These are phyloP conservation scores for Trifolium fragiferum DNA, from an alignment of 306 rosid genomes.

Conservation along the genomic window DNA sequence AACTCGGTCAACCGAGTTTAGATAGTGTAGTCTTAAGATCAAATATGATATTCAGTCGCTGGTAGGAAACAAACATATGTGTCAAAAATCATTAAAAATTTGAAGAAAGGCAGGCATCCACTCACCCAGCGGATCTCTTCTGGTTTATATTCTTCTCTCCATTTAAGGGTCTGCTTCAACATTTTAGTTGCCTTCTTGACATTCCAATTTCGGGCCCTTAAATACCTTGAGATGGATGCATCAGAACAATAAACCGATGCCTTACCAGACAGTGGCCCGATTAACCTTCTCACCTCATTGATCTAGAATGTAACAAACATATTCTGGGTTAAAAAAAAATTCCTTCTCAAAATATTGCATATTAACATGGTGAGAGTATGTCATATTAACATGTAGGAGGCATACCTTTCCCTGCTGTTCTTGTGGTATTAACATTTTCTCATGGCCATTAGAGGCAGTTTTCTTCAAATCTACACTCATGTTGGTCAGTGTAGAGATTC, in stretches of 20 bases:
- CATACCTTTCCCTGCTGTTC: conserved; percentile 80
- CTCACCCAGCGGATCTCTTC: conserved; percentile 93
- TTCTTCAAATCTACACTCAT: conserved; percentile 66
- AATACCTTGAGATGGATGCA: conserved; percentile 71
- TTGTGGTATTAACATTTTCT: conserved; percentile 47
- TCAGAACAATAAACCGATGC: conserved; percentile 76
- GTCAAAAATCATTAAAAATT: conserved; percentile 20
- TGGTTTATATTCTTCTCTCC: conserved; percentile 83
- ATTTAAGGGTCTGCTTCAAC: conserved; percentile 79
- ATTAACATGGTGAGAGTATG: conserved; percentile 23
- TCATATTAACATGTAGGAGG: conserved; percentile 2
- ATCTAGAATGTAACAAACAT: conserved; percentile 57
- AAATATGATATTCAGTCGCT: conserved; percentile 10
- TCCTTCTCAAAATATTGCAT: conserved; percentile 17
- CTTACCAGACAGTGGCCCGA: conserved; percentile 70
- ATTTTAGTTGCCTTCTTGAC: conserved; percentile 87
- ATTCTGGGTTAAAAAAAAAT: neutral
- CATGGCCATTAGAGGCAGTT: conserved; percentile 58
- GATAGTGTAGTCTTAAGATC: neutral
- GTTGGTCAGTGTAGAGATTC: conserved; percentile 40
- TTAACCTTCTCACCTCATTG: conserved; percentile 71
- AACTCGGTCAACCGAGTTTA: conserved; percentile 12
- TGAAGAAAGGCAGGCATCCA: conserved; percentile 15
- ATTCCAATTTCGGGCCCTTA: conserved; percentile 87
- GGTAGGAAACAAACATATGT: neutral